phyloP scores from a whole-genome alignment of 352 stramenopile genomes.

The Peronospora belbahrii region DNA sequence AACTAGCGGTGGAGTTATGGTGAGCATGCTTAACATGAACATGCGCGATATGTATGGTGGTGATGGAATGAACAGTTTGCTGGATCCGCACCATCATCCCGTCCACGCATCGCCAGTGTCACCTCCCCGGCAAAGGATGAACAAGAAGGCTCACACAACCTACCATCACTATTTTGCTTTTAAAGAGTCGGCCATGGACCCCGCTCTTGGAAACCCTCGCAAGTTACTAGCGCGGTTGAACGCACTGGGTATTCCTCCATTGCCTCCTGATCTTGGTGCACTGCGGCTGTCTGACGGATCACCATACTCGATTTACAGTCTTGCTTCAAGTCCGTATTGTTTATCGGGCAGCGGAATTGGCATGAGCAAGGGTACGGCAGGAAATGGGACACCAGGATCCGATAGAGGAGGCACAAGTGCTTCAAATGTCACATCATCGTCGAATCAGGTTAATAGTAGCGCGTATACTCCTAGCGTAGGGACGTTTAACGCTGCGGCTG shows the following conservation, averaged over 20 bases:
- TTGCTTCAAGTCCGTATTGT: conserved; percentile 57
- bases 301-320: conserved; percentile 74
- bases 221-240: conserved; percentile 88
- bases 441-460: conserved; percentile 18
- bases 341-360: conserved; percentile 15
- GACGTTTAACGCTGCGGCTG: conserved; percentile 19
- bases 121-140: conserved; percentile 47
- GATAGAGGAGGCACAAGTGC: conserved; percentile 25
- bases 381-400: conserved; percentile 16
- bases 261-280: conserved; percentile 86
- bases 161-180: conserved; percentile 72
- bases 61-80: conserved; percentile 45
- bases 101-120: conserved; percentile 37
- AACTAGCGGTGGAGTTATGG: conserved; percentile 50
- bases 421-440: conserved; percentile 20
- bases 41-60: conserved; percentile 73
- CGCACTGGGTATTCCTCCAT: conserved; percentile 86
- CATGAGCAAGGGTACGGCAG: conserved; percentile 7
- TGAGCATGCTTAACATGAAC: conserved; percentile 76
- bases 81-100: conserved; percentile 42
- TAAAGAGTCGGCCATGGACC: conserved; percentile 76
- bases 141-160: conserved; percentile 56
- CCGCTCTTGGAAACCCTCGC: conserved; percentile 67
- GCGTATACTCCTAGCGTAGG: conserved; percentile 24
- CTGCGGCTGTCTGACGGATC: conserved; percentile 60